These are phyloP conservation scores for Rubia balearica DNA, from an alignment of 305 asterid genomes.

Conservation along the genomic window DNA sequence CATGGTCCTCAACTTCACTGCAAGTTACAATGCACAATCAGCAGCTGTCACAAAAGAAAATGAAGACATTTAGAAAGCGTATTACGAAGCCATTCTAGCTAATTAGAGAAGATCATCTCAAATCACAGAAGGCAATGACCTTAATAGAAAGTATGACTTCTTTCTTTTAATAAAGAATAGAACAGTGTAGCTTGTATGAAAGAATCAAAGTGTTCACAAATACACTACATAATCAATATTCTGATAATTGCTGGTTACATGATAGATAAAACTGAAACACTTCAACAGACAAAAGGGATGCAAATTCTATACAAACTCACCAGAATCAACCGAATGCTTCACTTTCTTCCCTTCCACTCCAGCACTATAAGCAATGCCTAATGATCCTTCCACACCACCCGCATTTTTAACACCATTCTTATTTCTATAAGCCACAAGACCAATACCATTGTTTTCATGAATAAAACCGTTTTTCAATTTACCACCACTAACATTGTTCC, in stretches of 20 bases:
- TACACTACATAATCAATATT: neutral
- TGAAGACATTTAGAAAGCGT: conserved; percentile 28
- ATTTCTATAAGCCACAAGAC: conserved; percentile 21
- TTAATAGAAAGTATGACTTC: neutral
- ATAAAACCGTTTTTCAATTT: conserved; percentile 32
- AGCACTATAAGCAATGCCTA: conserved; percentile 22
- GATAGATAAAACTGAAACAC: neutral
- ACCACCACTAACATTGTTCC: conserved; percentile 18
- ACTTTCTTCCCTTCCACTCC: conserved; percentile 25
- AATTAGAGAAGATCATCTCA: conserved; percentile 3
- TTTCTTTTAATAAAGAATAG: neutral
- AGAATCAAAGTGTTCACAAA: neutral
- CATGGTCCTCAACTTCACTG: conserved; percentile 66
- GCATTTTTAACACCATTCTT: conserved; percentile 19
- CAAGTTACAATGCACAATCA: conserved; percentile 63
- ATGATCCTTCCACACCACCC: conserved; percentile 23
- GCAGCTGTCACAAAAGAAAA: conserved; percentile 43
- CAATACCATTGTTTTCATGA: conserved; percentile 26
- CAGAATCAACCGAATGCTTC: conserved; percentile 43
- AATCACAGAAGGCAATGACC: neutral
- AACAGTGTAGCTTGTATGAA: neutral
- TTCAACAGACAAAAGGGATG: neutral
- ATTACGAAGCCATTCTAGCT: conserved; percentile 11
- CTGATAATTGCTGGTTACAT: neutral
- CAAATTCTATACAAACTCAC: conserved; percentile 33